These are phyloP conservation scores for Oxytropis ochrocephala DNA, from an alignment of 306 rosid genomes.

Conservation along the genomic window DNA sequence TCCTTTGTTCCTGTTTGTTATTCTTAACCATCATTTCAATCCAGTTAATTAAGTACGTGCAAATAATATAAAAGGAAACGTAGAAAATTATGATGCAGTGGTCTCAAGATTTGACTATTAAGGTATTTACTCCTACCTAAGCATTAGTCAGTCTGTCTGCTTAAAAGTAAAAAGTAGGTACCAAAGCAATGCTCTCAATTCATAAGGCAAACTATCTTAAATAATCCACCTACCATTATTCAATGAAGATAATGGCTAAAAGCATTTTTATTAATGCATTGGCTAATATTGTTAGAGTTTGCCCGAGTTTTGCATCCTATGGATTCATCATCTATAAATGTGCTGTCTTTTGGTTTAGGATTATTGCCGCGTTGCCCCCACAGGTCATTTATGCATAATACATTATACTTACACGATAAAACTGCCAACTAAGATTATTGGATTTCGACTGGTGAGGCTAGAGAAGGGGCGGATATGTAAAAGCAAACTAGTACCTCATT, in stretches of 20 bases:
- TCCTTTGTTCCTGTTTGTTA: neutral
- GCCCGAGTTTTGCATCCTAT: neutral
- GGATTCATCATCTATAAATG: neutral
- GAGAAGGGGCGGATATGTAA: neutral
- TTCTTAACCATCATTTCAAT: neutral
- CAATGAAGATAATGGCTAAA: neutral
- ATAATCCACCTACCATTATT: neutral
- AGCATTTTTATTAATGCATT: neutral
- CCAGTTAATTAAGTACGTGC: neutral
- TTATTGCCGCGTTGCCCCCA: neutral
- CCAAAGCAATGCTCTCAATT: neutral
- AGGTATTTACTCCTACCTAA: neutral
- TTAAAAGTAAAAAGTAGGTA: neutral
- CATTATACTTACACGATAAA: conserved; percentile 2
- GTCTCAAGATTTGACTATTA: neutral
- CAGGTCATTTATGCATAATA: neutral
- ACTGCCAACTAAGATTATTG: neutral
- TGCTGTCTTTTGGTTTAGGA: neutral
- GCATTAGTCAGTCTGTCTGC: neutral
- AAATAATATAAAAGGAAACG: neutral
- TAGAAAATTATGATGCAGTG: neutral
- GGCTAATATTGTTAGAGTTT: neutral
- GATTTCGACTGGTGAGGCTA: neutral
- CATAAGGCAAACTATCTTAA: neutral
- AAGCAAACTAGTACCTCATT: conserved; percentile 59